Conservation (phyloP, 2,329 filamentous ascomycete genomes). For the Alternaria sp. region DNA sequence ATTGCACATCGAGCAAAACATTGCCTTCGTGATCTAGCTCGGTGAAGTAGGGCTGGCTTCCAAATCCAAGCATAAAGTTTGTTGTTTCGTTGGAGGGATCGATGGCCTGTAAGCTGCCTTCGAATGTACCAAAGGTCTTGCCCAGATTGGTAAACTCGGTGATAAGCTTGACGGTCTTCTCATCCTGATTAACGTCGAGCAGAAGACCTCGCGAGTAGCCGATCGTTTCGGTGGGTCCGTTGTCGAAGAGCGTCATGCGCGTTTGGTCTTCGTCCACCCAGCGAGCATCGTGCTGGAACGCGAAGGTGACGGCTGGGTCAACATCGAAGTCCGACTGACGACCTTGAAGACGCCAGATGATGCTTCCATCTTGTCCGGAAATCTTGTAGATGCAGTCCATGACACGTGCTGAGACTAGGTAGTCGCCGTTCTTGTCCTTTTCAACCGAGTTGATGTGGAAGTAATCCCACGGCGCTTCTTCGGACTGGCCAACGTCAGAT, state of each 20-base stretch:
- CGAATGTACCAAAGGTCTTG: slow-evolving; percentile 45
- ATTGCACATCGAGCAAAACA: slow-evolving; percentile 52
- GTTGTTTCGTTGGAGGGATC: slow-evolving; percentile 35
- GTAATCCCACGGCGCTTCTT: slow-evolving; percentile 48
- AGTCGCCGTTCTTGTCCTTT: slow-evolving; percentile 34
- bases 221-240: slow-evolving; percentile 31
- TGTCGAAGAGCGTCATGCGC: slow-evolving; percentile 50
- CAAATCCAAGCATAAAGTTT: slow-evolving; percentile 58
- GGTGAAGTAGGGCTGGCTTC: slow-evolving; percentile 56
- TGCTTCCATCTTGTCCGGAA: slow-evolving; percentile 18
- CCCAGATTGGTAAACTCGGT: slow-evolving; percentile 50
- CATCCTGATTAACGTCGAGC: slow-evolving; percentile 48
- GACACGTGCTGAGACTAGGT: slow-evolving; percentile 28
- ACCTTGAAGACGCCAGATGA: slow-evolving; percentile 41
- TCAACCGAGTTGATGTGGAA: slow-evolving; percentile 48
- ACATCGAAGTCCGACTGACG: slow-evolving; percentile 23
- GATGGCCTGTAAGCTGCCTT: slow-evolving; percentile 52
- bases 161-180: slow-evolving; percentile 53
- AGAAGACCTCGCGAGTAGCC: slow-evolving; percentile 44
- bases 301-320: slow-evolving; percentile 16
- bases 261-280: slow-evolving; percentile 25
- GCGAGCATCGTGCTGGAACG: slow-evolving; percentile 30
- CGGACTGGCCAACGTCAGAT: slow-evolving; percentile 32
- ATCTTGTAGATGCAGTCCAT: slow-evolving; percentile 27
- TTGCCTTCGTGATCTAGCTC: slow-evolving; percentile 53